phyloP scores from a whole-genome alignment of 2,329 filamentous ascomycete genomes.

The Claviceps lovelessii region DNA sequence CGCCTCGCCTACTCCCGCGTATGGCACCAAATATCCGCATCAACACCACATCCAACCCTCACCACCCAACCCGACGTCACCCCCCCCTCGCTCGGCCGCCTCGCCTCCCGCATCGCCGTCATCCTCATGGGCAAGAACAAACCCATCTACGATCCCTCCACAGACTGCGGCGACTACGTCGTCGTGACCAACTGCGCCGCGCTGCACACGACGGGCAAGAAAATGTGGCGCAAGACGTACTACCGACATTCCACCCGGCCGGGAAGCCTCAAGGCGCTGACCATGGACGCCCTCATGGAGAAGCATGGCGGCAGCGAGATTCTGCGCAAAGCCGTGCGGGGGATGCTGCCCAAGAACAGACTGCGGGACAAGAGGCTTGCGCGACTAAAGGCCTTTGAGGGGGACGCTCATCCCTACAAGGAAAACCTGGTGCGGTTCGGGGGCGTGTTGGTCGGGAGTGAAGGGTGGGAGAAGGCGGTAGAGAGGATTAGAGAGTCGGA shows the following conservation, averaged over 20 bases:
- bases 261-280: conserved; percentile 73
- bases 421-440: conserved; percentile 66
- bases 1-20: conserved; percentile 88
- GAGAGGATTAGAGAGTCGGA: conserved; percentile 36
- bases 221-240: conserved; percentile 88
- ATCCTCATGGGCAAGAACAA: conserved; percentile 98
- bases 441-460: conserved; percentile 39
- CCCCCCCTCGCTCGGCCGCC: conserved; percentile 70
- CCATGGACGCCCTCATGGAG: conserved; percentile 86
- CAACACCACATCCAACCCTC: conserved; percentile 46
- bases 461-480: conserved; percentile 39
- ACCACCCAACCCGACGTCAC: conserved; percentile 43
- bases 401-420: conserved; percentile 81
- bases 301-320: conserved; percentile 92
- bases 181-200: conserved; percentile 83
- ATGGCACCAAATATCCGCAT: conserved; percentile 81
- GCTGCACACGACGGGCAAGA: conserved; percentile 78
- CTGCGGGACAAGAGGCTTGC: conserved; percentile 76
- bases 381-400: conserved; percentile 89
- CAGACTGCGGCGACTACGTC: conserved; percentile 97
- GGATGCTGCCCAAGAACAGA: conserved; percentile 96
- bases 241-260: conserved; percentile 88
- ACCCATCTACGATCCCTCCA: conserved; percentile 91
- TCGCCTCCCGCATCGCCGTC: conserved; percentile 75
- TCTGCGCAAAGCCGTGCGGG: conserved; percentile 77